Evolutionary conservation across 2,329 filamentous ascomycete species (phyloP).

Genomic region (Onygenales sp.): DNA sequence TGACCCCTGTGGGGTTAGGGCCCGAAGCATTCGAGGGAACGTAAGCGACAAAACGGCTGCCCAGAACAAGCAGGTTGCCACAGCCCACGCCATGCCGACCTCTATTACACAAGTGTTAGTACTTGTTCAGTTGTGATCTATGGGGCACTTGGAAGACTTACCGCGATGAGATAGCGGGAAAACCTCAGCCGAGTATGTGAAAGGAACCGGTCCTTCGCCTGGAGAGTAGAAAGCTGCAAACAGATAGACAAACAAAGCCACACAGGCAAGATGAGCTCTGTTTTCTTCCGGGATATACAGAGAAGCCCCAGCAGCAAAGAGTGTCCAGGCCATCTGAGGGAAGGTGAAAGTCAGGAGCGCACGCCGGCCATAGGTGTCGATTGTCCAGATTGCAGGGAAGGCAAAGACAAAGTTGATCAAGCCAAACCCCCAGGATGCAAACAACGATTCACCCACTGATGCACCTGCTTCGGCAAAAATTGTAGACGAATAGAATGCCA

Average conservation of each 20-base stretch:
- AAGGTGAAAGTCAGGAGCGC: slow-evolving; percentile 56
- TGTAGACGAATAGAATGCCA: slow-evolving; percentile 65
- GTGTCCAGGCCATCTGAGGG: slow-evolving; percentile 57
- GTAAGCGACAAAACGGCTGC: slow-evolving; percentile 42
- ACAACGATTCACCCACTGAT: slow-evolving; percentile 44
- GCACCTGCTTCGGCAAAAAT: slow-evolving; percentile 48
- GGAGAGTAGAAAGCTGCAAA: slow-evolving; percentile 58
- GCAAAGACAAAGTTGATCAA: slow-evolving; percentile 57
- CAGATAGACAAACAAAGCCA: slow-evolving; percentile 55
- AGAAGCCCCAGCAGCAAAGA: slow-evolving; percentile 54
- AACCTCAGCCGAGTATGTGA: slow-evolving; percentile 46
- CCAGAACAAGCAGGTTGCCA: slow-evolving; percentile 39
- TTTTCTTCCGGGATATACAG: slow-evolving; percentile 39
- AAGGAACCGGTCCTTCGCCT: slow-evolving; percentile 49
- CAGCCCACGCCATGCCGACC: slow-evolving; percentile 38
- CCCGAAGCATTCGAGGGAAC: slow-evolving; percentile 38
- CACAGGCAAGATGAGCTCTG: slow-evolving; percentile 41
- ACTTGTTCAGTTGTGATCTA: slow-evolving; percentile 14
- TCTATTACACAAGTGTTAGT: slow-evolving; percentile 23
- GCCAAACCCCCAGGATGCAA: slow-evolving; percentile 57
- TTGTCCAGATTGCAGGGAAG: slow-evolving; percentile 56
- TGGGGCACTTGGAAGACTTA: slow-evolving; percentile 13
- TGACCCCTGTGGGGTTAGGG: slow-evolving; percentile 43
- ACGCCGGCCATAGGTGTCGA: slow-evolving; percentile 58
- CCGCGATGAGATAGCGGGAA: slow-evolving; percentile 47